These are phyloP conservation scores for Gleditsia sinensis DNA, from an alignment of 306 rosid species.

Conservation along the genomic window DNA sequence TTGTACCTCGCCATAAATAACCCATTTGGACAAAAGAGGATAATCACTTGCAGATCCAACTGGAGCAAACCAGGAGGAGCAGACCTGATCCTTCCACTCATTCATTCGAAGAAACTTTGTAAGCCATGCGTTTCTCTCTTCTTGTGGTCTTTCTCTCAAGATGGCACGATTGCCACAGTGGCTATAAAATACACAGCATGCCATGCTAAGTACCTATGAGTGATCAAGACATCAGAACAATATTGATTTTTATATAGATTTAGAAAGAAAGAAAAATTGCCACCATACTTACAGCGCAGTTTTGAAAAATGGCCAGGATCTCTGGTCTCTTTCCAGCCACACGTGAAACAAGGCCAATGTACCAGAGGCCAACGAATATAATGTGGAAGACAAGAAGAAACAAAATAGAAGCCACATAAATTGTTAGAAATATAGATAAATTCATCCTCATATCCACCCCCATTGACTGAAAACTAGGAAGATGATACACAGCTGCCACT, in stretches of 20 bases:
- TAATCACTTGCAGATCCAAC: constrained; percentile 98
- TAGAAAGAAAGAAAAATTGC: constrained; percentile 22
- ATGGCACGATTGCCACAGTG: constrained; percentile 94
- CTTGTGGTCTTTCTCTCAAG: constrained; percentile 66
- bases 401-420: constrained; percentile 80
- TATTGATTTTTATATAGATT: constrained; percentile 17
- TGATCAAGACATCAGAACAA: constrained; percentile 37
- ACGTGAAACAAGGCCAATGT: constrained; percentile 94
- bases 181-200: constrained; percentile 98
- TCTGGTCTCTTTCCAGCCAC: constrained; percentile 96
- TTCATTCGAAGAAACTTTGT: constrained; percentile 77
- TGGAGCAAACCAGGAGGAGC: constrained; percentile 99
- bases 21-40: constrained; percentile 97
- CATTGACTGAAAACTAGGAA: constrained; percentile 96
- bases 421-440: constrained; percentile 80
- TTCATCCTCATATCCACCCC: constrained; percentile 98
- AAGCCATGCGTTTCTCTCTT: constrained; percentile 83
- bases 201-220: constrained; percentile 88
- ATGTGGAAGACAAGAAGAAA: constrained; percentile 90
- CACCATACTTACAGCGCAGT: constrained; percentile 75
- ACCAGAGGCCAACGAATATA: constrained; percentile 89
- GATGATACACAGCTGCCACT: constrained; percentile 97
- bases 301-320: constrained; percentile 82
- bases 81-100: constrained; percentile 89
- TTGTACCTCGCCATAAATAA: constrained; percentile 93